Evolutionary conservation across 352 stramenopile species (phyloP).

Genomic region (Pythium coloratum): DNA sequence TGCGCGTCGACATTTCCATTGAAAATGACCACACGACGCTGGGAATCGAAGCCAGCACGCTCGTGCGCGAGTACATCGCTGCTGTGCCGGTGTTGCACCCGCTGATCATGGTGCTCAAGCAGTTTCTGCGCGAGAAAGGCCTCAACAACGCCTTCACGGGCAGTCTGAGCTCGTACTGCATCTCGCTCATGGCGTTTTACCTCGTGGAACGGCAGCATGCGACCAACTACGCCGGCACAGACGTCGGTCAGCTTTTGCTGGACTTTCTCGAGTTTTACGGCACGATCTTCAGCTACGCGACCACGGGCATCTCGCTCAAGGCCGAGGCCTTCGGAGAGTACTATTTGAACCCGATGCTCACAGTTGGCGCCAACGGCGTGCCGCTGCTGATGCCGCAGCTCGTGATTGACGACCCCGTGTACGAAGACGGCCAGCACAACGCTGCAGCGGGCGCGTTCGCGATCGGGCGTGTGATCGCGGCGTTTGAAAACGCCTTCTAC

Average conservation of each 20-base stretch:
- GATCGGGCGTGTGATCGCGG: constrained; percentile 72
- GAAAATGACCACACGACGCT: constrained; percentile 79
- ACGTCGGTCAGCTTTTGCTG: constrained; percentile 68
- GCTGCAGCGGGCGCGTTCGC: constrained; percentile 73
- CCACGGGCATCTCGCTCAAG: constrained; percentile 81
- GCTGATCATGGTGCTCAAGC: constrained; percentile 83
- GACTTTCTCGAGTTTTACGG: constrained; percentile 91
- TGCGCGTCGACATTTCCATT: constrained; percentile 89
- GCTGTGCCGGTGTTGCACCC: constrained; percentile 71
- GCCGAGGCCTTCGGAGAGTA: constrained; percentile 80
- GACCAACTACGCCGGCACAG: constrained; percentile 28
- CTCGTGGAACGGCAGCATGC: constrained; percentile 65
- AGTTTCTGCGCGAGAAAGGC: constrained; percentile 84
- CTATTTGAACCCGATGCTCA: constrained; percentile 34
- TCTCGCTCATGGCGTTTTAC: constrained; percentile 83
- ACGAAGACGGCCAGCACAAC: constrained; percentile 78
- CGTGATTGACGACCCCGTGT: constrained; percentile 82
- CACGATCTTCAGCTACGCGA: constrained; percentile 76
- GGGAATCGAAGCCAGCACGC: constrained; percentile 81
- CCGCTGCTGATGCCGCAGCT: constrained; percentile 70
- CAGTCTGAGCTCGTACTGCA: constrained; percentile 86
- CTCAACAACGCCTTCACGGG: constrained; percentile 91
- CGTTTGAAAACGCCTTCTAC: constrained; percentile 84
- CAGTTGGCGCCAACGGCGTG: constrained; percentile 31
- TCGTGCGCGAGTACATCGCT: constrained; percentile 75